A percentile compares a stretch with the other conserved stretches of the same genome.
phyloP scores from a whole-genome alignment of 2,329 filamentous ascomycete genomes.

The Furcasterigmium sp. region DNA sequence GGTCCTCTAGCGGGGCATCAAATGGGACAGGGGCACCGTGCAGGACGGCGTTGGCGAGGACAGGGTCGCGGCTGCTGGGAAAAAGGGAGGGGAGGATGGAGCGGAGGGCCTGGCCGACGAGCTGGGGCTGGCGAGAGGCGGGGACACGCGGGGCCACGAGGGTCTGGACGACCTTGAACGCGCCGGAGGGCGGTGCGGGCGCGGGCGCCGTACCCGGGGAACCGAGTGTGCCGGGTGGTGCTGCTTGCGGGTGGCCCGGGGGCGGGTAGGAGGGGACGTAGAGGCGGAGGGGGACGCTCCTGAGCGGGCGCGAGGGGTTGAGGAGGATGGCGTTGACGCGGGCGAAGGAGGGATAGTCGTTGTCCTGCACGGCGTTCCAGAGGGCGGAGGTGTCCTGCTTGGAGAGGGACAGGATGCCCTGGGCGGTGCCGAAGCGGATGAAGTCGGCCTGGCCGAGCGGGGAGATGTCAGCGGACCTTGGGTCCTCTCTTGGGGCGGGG shows the following conservation, averaged over 20 bases:
- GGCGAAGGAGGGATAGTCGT: slow-evolving; percentile 68
- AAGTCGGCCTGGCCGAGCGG: slow-evolving; percentile 77
- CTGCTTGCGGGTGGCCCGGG: slow-evolving; percentile 4
- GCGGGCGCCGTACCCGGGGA: background rate
- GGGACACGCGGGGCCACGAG: slow-evolving; percentile 50
- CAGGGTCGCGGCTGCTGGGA: slow-evolving; percentile 76
- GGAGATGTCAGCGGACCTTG: background rate
- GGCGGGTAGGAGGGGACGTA: slow-evolving; percentile 69
- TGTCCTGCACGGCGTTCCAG: slow-evolving; percentile 75
- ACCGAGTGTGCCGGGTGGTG: background rate
- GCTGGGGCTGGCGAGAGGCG: slow-evolving; percentile 34
- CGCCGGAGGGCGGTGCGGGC: slow-evolving; percentile 35
- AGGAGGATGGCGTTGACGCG: slow-evolving; percentile 73
- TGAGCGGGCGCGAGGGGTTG: slow-evolving; percentile 67
- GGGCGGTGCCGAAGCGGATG: slow-evolving; percentile 79
- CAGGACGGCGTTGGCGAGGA: slow-evolving; percentile 77
- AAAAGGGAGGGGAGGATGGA: slow-evolving; percentile 74
- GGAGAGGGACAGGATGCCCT: slow-evolving; percentile 83
- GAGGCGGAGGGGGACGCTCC: slow-evolving; percentile 80
- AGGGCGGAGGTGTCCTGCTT: slow-evolving; percentile 78
- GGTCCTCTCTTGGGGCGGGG: too few relatives aligned
- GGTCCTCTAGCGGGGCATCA: slow-evolving; percentile 70
- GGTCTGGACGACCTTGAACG: slow-evolving; percentile 71
- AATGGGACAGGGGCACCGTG: slow-evolving; percentile 85
- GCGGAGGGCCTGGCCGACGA: slow-evolving; percentile 73